Conservation (phyloP, 768 basidiomycete genomes). For the Dioszegia aurantiaca region DNA sequence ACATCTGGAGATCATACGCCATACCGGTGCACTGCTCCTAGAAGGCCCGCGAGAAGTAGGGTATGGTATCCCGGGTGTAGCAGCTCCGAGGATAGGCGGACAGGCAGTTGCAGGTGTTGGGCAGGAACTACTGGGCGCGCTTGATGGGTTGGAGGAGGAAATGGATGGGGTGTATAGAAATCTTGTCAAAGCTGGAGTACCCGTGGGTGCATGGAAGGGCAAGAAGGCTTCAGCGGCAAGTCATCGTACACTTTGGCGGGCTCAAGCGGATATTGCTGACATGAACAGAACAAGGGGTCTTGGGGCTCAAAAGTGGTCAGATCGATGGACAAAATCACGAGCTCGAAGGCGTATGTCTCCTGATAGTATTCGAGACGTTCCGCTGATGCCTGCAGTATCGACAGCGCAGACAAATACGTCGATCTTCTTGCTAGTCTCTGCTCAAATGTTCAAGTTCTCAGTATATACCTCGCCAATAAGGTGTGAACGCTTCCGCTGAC, state of each 20-base stretch:
- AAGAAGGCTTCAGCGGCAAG: conserved; percentile 29
- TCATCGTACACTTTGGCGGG: background rate
- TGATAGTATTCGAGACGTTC: conserved; percentile 5
- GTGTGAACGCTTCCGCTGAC: background rate
- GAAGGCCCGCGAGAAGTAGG: conserved; percentile 23
- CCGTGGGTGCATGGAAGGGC: conserved; percentile 36
- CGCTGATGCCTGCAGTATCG: conserved; percentile 19
- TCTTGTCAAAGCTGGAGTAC: conserved; percentile 32
- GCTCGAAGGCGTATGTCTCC: conserved; percentile 15
- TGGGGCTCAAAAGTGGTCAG: conserved; percentile 15
- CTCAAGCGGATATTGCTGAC: conserved; percentile 10
- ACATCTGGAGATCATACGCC: conserved; percentile 27
- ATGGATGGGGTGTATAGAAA: conserved; percentile 34
- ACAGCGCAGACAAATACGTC: conserved; percentile 40
- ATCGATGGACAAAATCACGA: conserved; percentile 41
- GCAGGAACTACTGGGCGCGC: conserved; percentile 23
- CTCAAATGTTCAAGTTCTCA: conserved; percentile 29
- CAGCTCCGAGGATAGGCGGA: conserved; percentile 10
- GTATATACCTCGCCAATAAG: too few relatives aligned
- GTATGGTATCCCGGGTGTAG: conserved; percentile 11
- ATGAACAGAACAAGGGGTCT: conserved; percentile 13
- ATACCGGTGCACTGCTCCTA: conserved; percentile 22
- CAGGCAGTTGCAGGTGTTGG: conserved; percentile 2
- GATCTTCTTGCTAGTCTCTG: conserved; percentile 37
- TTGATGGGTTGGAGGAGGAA: conserved; percentile 44